Conservation (phyloP, 257 asterid genomes). For the Paraleonurus japonicus region DNA sequence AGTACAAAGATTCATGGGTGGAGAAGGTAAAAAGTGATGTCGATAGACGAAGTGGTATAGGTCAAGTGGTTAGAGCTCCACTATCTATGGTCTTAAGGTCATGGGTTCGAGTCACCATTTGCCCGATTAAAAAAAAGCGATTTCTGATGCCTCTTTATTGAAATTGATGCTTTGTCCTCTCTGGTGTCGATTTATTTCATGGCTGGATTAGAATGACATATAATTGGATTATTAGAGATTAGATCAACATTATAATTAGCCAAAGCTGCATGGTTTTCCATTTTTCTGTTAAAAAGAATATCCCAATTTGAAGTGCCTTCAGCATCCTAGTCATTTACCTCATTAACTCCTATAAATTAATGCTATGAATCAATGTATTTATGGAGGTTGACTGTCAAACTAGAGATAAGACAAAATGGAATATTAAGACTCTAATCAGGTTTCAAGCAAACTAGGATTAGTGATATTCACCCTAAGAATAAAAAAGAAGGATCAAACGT, state of each 20-base stretch:
- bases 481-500: not conserved
- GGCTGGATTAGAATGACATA: constrained; percentile 2
- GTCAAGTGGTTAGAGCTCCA: too few species aligned
- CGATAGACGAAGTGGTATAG: too few species aligned
- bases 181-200: not conserved
- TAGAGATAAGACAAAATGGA: not conserved
- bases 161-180: not conserved
- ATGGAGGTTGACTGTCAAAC: constrained; percentile 10
- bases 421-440: not conserved
- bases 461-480: constrained; percentile 3
- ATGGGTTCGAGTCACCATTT: too few species aligned
- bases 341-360: not conserved
- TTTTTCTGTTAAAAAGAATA: not conserved
- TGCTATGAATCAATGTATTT: not conserved
- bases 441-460: constrained; percentile 7
- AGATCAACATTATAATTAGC: constrained; percentile 1
- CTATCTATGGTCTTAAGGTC: too few species aligned
- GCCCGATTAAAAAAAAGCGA: too few species aligned
- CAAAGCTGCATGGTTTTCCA: not conserved
- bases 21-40: constrained; percentile 62
- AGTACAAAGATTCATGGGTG: constrained; percentile 97
- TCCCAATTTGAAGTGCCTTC: not conserved
- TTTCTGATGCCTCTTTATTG: constrained; percentile 14
- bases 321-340: constrained; percentile 6
- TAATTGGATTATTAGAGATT: not conserved